These are phyloP conservation scores for Hirschioporus abietinus DNA, from an alignment of 768 basidiomycete genomes.

Conservation along the genomic window DNA sequence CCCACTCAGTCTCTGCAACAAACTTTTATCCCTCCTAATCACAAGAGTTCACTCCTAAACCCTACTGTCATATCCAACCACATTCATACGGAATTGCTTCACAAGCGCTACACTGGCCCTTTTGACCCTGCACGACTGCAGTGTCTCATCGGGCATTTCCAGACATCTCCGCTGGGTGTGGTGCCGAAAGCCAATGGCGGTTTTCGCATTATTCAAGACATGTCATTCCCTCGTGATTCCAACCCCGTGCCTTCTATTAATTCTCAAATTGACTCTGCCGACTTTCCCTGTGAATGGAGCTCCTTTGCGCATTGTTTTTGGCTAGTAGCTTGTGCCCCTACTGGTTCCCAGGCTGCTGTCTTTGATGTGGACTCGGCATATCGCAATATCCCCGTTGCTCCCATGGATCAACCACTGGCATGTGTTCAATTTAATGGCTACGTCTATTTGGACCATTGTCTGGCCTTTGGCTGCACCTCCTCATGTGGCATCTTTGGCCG, in stretches of 20 bases:
- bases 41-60: conserved; percentile 6
- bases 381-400: conserved; percentile 27
- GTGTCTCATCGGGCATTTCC: conserved; percentile 25
- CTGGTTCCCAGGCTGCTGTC: conserved; percentile 29
- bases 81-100: conserved; percentile 8
- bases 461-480: conserved; percentile 25
- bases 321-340: conserved; percentile 26
- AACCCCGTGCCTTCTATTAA: conserved; percentile 21
- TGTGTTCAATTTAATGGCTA: conserved; percentile 19
- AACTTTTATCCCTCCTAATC: conserved; percentile 16
- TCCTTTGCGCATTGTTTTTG: conserved; percentile 23
- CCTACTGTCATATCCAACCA: conserved; percentile 5
- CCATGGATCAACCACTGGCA: conserved; percentile 19
- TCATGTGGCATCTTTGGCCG: conserved; percentile 28
- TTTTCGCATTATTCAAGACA: conserved; percentile 23
- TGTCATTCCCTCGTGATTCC: conserved; percentile 17
- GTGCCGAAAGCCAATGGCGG: conserved; percentile 19
- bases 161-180: conserved; percentile 24
- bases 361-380: conserved; percentile 35
- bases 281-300: conserved; percentile 28
- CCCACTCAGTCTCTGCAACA: background rate
- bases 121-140: conserved; percentile 17
- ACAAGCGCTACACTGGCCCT: conserved; percentile 12
- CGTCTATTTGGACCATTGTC: conserved; percentile 25
- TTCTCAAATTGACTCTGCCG: conserved; percentile 19